Evolutionary conservation across 2,329 filamentous ascomycete genomes (phyloP).

Genomic region (Torrubiella hemipterigena): DNA sequence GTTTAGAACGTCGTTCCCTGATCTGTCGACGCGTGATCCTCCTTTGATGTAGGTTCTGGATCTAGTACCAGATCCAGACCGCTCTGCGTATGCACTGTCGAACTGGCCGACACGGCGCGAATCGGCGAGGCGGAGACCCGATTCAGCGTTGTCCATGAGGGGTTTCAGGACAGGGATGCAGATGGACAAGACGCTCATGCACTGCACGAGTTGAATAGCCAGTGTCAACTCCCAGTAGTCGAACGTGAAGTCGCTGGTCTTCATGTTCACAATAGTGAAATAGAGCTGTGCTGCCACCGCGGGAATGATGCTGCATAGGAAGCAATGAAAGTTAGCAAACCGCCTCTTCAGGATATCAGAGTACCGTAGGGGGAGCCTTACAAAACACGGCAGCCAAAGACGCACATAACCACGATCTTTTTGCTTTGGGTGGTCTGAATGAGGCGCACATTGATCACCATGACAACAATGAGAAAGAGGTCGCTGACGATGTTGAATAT

Average conservation of each 20-base stretch:
- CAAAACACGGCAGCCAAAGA: conserved; percentile 18
- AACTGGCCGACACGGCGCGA: conserved; percentile 5
- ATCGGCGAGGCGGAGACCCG: conserved; percentile 5
- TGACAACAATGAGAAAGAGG: conserved; percentile 3
- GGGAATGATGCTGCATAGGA: conserved; percentile 14
- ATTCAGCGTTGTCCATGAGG: conserved; percentile 6
- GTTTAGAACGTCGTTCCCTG: conserved; percentile 8
- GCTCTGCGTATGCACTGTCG: conserved; percentile 4
- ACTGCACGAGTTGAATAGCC: conserved; percentile 2
- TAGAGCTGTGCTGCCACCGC: conserved; percentile 8
- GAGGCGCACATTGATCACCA: conserved; percentile 15
- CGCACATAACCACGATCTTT: conserved; percentile 15
- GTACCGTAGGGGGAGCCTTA: too few relatives aligned
- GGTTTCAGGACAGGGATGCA: conserved; percentile 7
- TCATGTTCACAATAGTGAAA: not conserved
- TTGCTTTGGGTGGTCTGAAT: conserved; percentile 16
- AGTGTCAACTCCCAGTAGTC: conserved; percentile 4
- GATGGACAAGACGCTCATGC: conserved; percentile 9
- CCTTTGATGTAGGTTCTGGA: too few relatives aligned
- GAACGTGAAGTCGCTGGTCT: conserved; percentile 3
- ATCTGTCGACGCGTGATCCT: conserved; percentile 10
- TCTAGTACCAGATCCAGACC: too few relatives aligned
- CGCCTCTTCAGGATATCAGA: too few relatives aligned
- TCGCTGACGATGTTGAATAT: conserved; percentile 5
- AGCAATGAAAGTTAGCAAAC: too few relatives aligned